A percentile compares a stretch with the other conserved stretches of the same genome.
Evolutionary conservation across 192 early-diverging fungal genomes (phyloP).

Genomic region (Chytriomyces confervae): DNA sequence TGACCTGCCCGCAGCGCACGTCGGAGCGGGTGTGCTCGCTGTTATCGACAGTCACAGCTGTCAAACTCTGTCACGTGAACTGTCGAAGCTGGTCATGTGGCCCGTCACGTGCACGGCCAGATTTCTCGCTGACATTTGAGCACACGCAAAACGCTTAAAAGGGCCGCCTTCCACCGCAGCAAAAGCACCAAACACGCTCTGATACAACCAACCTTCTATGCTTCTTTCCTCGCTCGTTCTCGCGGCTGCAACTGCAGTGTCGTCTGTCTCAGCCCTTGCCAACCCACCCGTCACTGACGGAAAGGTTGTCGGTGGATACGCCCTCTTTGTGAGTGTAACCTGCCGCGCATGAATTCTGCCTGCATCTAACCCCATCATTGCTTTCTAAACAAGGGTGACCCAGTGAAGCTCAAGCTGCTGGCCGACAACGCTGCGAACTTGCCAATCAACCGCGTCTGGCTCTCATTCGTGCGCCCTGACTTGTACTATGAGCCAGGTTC

Average conservation of each 20-base stretch:
- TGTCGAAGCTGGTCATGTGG: too few relatives aligned
- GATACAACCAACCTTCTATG: background rate
- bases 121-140: too few relatives aligned
- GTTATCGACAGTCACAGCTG: too few relatives aligned
- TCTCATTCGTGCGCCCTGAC: conserved; percentile 24
- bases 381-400: background rate
- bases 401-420: conserved; percentile 4
- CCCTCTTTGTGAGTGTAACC: background rate
- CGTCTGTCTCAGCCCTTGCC: background rate
- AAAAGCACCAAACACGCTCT: background rate
- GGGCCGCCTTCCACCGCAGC: too few relatives aligned
- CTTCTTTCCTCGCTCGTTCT: conserved; percentile 10
- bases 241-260: background rate
- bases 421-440: conserved; percentile 2
- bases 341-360: too few relatives aligned
- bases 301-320: conserved; percentile 5
- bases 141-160: too few relatives aligned
- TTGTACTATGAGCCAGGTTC: conserved; percentile 9
- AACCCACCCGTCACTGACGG: background rate
- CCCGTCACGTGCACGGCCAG: too few relatives aligned
- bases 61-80: too few relatives aligned
- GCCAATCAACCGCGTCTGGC: conserved; percentile 14
- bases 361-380: too few relatives aligned
- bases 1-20: too few relatives aligned
- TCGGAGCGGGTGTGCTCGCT: too few relatives aligned